A percentile compares a stretch with the other conserved stretches of the same genome.
Conservation (phyloP, 2,329 filamentous ascomycete genomes). For the Fusarium nematophilum region DNA sequence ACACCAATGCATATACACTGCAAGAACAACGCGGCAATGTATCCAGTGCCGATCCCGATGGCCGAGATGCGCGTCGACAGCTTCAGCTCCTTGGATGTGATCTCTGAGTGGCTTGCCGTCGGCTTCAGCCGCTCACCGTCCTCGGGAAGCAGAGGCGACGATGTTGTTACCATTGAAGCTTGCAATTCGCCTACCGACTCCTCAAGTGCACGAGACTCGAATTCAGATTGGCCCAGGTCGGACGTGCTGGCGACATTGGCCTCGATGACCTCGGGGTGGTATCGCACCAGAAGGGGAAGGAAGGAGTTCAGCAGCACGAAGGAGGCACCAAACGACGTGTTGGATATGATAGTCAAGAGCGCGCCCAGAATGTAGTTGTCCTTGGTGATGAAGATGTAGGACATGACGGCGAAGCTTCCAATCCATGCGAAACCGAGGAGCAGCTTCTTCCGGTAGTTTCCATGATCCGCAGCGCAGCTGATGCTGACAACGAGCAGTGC, state of each 20-base stretch:
- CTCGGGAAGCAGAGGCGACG: constrained; percentile 59
- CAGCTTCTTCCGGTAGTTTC: constrained; percentile 88
- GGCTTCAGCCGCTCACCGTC: constrained; percentile 51
- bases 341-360: constrained; percentile 87
- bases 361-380: constrained; percentile 83
- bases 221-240: constrained; percentile 45
- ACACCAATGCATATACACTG: constrained; percentile 85
- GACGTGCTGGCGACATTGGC: constrained; percentile 44
- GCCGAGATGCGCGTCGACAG: constrained; percentile 93
- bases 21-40: constrained; percentile 85
- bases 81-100: constrained; percentile 75
- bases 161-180: constrained; percentile 53
- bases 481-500: constrained; percentile 94
- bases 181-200: constrained; percentile 48
- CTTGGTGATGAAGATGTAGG: constrained; percentile 83
- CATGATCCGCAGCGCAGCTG: constrained; percentile 95
- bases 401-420: constrained; percentile 86
- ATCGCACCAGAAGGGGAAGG: constrained; percentile 86
- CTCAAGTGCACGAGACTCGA: constrained; percentile 51
- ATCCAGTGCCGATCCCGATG: constrained; percentile 93
- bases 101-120: constrained; percentile 58
- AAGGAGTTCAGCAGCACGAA: constrained; percentile 98
- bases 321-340: constrained; percentile 93
- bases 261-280: constrained; percentile 72
- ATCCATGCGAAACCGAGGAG: constrained; percentile 86